A percentile compares a stretch with the other conserved stretches of the same genome.
phyloP scores from a whole-genome alignment of 768 basidiomycete species.

The Auriscalpium orientale region DNA sequence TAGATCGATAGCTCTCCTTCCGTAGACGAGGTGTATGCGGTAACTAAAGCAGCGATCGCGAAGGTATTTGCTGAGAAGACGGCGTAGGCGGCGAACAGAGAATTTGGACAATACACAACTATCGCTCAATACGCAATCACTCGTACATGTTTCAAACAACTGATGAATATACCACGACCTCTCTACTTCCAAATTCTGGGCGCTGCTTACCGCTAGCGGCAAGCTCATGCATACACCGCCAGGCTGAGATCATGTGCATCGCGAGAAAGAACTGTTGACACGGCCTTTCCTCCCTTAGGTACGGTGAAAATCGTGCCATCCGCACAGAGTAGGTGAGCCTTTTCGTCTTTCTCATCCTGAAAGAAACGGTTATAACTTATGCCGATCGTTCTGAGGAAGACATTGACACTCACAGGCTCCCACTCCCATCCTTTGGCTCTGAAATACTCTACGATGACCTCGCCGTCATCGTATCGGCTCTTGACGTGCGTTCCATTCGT shows the following conservation, averaged over 20 bases:
- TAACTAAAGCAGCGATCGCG: conserved; percentile 47
- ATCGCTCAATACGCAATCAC: background rate
- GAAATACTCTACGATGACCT: conserved; percentile 69
- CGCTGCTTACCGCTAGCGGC: no score
- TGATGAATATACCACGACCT: no score
- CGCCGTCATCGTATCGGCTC: conserved; percentile 39
- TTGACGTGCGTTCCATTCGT: conserved; percentile 62
- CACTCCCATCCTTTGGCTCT: conserved; percentile 81
- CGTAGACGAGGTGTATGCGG: conserved; percentile 64
- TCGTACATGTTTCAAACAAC: no score
- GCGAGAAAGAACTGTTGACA: conserved; percentile 36
- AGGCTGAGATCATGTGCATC: conserved; percentile 31
- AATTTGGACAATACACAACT: background rate
- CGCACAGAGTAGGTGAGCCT: conserved; percentile 67
- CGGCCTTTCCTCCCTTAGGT: conserved; percentile 49
- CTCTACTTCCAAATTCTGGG: no score
- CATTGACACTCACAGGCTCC: conserved; percentile 55
- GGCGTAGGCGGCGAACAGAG: no score
- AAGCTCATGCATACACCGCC: conserved; percentile 37
- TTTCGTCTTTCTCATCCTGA: conserved; percentile 51
- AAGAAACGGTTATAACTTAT: conserved; percentile 1
- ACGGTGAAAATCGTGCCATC: conserved; percentile 72
- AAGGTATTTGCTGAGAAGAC: conserved; percentile 30
- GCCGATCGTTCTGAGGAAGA: conserved; percentile 1
- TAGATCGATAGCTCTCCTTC: conserved; percentile 65